These are phyloP conservation scores for Aspergillus fijiensis DNA, from an alignment of 2,329 filamentous ascomycete species.

Conservation along the genomic window DNA sequence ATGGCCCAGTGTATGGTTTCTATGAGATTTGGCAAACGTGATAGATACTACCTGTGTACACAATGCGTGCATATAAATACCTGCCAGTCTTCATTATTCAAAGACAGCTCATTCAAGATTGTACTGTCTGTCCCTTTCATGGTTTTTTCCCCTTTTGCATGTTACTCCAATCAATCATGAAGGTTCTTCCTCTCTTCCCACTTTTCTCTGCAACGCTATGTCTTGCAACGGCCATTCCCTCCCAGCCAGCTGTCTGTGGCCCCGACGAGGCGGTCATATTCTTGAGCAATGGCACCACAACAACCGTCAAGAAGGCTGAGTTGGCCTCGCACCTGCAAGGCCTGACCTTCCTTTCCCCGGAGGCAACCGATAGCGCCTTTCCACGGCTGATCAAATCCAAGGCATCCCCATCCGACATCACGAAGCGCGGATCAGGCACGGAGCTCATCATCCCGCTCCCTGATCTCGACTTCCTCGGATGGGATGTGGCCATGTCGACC, in stretches of 20 bases:
- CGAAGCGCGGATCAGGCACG: constrained; percentile 9
- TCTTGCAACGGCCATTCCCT: constrained; percentile 1
- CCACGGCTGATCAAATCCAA: constrained; percentile 1
- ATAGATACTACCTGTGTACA: no score
- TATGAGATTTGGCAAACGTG: no score
- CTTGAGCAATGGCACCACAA: constrained; percentile 12
- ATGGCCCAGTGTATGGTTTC: no score
- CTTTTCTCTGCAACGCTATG: not conserved
- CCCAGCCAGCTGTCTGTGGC: not conserved
- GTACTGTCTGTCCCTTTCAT: not conserved
- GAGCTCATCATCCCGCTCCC: constrained; percentile 18
- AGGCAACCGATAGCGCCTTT: not conserved
- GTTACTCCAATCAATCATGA: not conserved
- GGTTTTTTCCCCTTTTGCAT: not conserved
- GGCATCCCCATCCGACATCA: not conserved
- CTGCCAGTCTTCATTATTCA: no score
- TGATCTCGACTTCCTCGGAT: constrained; percentile 19
- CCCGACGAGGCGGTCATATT: constrained; percentile 12
- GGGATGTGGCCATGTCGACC: constrained; percentile 21
- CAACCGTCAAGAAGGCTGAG: constrained; percentile 14
- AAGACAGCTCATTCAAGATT: not conserved
- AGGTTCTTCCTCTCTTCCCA: not conserved
- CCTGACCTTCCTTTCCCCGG: not conserved
- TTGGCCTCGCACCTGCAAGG: constrained; percentile 10
- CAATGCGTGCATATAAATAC: not conserved